Percentiles rank a stretch among this genome's conserved stretches.
phyloP scores from a whole-genome alignment of 2,329 filamentous ascomycete genomes.

The Bipolaris zeicola region DNA sequence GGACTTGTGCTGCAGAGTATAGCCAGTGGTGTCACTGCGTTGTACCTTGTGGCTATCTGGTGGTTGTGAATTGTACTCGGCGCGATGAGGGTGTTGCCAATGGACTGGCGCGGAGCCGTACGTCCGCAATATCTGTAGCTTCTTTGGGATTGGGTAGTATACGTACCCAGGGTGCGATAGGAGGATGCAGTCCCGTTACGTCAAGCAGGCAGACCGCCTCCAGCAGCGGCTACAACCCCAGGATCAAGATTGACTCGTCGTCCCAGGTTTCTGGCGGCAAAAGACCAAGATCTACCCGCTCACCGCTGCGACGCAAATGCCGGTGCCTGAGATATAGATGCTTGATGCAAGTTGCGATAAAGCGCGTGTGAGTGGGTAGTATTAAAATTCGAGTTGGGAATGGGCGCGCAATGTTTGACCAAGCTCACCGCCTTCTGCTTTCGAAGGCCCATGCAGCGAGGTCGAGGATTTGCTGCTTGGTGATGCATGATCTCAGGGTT shows the following conservation, averaged over 20 bases:
- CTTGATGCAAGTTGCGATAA: slow-evolving; percentile 3
- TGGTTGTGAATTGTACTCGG: slow-evolving; percentile 23
- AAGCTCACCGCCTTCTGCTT: slow-evolving; percentile 22
- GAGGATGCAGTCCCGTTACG: slow-evolving; percentile 27
- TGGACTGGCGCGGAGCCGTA: slow-evolving; percentile 24
- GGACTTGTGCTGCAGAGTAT: background rate
- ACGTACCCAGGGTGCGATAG: slow-evolving; percentile 13
- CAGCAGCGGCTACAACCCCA: slow-evolving; percentile 12
- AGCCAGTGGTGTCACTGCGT: slow-evolving; percentile 18
- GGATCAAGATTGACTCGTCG: slow-evolving; percentile 12
- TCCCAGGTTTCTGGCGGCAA: slow-evolving; percentile 6
- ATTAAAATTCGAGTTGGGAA: background rate
- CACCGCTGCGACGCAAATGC: slow-evolving; percentile 21
- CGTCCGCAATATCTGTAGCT: slow-evolving; percentile 31
- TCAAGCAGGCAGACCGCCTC: slow-evolving; percentile 30
- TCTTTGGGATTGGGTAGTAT: slow-evolving; percentile 16
- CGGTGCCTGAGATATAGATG: slow-evolving; percentile 13
- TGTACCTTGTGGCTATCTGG: slow-evolving; percentile 22
- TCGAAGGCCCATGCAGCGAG: slow-evolving; percentile 18
- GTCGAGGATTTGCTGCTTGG: slow-evolving; percentile 15
- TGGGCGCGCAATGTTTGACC: background rate
- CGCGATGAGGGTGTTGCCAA: slow-evolving; percentile 8
- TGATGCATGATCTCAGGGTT: slow-evolving; percentile 13
- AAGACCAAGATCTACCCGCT: slow-evolving; percentile 15
- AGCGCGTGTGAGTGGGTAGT: background rate